These are phyloP conservation scores for Heteromeles arbutifolia DNA, from an alignment of 306 rosid genomes.

Conservation along the genomic window DNA sequence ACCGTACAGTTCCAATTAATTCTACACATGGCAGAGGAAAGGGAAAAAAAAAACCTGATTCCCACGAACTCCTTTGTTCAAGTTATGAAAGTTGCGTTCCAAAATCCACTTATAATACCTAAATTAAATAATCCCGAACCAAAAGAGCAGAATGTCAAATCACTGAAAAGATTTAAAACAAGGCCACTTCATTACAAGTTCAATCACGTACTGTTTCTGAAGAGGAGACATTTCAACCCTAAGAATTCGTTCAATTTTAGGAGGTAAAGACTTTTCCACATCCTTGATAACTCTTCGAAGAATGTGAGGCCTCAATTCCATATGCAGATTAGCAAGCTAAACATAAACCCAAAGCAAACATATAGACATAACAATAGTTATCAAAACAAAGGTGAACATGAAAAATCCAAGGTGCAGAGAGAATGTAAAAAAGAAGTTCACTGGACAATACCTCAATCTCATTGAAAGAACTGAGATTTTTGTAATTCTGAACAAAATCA, in stretches of 20 bases:
- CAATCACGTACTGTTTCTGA: constrained; percentile 81
- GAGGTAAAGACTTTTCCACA: constrained; percentile 99
- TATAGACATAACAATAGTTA: constrained; percentile 9
- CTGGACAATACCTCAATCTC: constrained; percentile 67
- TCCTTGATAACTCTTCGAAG: constrained; percentile 97
- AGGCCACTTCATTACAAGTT: constrained; percentile 1
- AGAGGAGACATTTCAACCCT: constrained; percentile 99
- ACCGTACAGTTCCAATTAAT: neutral
- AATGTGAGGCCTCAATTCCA: constrained; percentile 97
- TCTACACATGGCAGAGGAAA: neutral
- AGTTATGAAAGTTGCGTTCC: constrained; percentile 96
- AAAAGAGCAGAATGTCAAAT: constrained; percentile 16
- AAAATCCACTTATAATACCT: constrained; percentile 99
- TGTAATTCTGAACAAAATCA: constrained; percentile 92
- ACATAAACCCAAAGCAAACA: constrained; percentile 7
- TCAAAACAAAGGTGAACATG: neutral
- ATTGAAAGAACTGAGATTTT: constrained; percentile 95
- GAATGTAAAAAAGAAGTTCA: neutral
- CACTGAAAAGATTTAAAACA: neutral
- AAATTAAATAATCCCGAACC: constrained; percentile 28
- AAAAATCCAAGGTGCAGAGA: neutral
- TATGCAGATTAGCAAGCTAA: constrained; percentile 97
- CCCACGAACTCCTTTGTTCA: constrained; percentile 99
- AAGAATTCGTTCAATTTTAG: constrained; percentile 95
- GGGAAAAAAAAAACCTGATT: constrained; percentile 59